A percentile compares a stretch with the other conserved stretches of the same genome.
Conservation (phyloP, 805 yeast genomes). For the Candida loeiensis region DNA sequence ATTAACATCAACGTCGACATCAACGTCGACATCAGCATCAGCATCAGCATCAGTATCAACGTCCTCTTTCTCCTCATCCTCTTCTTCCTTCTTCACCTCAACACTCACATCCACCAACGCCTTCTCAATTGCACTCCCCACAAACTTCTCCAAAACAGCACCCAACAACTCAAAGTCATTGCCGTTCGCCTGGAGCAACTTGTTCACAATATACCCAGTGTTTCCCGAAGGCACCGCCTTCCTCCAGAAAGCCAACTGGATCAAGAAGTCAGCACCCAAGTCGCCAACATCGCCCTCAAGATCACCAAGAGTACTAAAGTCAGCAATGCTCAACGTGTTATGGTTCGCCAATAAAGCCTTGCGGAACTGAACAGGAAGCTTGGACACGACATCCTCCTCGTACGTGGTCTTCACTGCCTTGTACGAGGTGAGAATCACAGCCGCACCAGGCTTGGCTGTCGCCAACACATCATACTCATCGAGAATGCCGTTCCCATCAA, state of each 20-base stretch:
- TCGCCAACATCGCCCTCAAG: constrained; percentile 42
- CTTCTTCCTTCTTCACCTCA: constrained; percentile 30
- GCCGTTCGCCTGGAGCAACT: constrained; percentile 77
- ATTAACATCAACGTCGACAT: constrained; percentile 10
- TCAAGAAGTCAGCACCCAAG: constrained; percentile 49
- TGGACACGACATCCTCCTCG: constrained; percentile 49
- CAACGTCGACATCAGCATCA: constrained; percentile 16
- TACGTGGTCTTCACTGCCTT: constrained; percentile 35
- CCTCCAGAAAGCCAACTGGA: constrained; percentile 80
- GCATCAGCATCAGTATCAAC: constrained; percentile 22
- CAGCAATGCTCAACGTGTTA: constrained; percentile 54
- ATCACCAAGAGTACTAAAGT: constrained; percentile 60
- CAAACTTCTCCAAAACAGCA: constrained; percentile 61
- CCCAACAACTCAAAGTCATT: constrained; percentile 77
- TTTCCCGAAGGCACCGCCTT: constrained; percentile 54
- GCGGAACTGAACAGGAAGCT: constrained; percentile 53
- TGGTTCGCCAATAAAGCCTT: constrained; percentile 49
- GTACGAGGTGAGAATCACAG: constrained; percentile 41
- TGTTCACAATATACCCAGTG: constrained; percentile 66
- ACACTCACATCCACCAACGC: constrained; percentile 37
- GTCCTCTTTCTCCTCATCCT: constrained; percentile 36
- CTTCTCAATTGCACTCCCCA: constrained; percentile 54
- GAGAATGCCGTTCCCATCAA: constrained; percentile 58
- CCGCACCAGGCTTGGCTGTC: constrained; percentile 54
- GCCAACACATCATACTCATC: constrained; percentile 59